These are phyloP conservation scores for Aegilops bicornis DNA, from an alignment of 176 grass and related monocot species.

Conservation along the genomic window DNA sequence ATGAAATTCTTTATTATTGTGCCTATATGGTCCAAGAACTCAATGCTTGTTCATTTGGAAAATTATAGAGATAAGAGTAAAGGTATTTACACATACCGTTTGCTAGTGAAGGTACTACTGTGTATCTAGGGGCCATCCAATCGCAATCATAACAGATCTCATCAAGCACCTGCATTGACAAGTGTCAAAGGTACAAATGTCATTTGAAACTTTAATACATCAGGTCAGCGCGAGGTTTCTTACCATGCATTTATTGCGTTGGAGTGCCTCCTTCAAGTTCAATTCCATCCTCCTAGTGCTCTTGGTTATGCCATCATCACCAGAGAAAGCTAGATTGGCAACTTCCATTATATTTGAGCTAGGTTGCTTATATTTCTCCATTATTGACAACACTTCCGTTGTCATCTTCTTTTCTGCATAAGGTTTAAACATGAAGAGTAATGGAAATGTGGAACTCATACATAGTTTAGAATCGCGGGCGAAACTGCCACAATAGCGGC, in stretches of 20 bases:
- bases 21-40: slow-evolving; percentile 6
- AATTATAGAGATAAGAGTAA: background rate
- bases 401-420: slow-evolving; percentile 39
- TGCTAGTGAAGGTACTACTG: slow-evolving; percentile 32
- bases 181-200: background rate
- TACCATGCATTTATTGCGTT: slow-evolving; percentile 33
- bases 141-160: slow-evolving; percentile 36
- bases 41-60: background rate
- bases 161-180: slow-evolving; percentile 48
- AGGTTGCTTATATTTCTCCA: slow-evolving; percentile 21
- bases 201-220: background rate
- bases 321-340: slow-evolving; percentile 12
- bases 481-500: too few relatives aligned
- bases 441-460: too few relatives aligned
- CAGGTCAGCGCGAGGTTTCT: background rate
- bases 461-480: too few relatives aligned
- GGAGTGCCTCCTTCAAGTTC: slow-evolving; percentile 32
- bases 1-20: background rate
- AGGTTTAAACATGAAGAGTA: slow-evolving; percentile 10
- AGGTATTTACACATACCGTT: slow-evolving; percentile 29
- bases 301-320: slow-evolving; percentile 10
- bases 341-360: slow-evolving; percentile 14
- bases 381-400: slow-evolving; percentile 23
- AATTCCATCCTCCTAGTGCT: slow-evolving; percentile 31
- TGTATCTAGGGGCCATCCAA: slow-evolving; percentile 58